Evolutionary conservation across 2,329 filamentous ascomycete species (phyloP).

Genomic region (Fusarium hostae): DNA sequence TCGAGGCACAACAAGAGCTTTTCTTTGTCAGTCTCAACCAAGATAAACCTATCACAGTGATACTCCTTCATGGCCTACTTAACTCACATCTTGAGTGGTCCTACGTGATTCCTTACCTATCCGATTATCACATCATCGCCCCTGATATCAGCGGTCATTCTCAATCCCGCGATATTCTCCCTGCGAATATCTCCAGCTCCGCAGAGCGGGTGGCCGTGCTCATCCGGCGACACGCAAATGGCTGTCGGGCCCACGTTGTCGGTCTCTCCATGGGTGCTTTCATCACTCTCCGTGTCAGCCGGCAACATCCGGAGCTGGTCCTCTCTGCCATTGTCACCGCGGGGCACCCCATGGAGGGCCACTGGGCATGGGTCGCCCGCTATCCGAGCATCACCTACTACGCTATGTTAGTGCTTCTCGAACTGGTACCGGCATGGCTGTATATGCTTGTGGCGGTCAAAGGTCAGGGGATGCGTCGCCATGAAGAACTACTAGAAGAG

Average conservation of each 20-base stretch:
- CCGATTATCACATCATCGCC: slow-evolving; percentile 53
- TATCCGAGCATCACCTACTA: slow-evolving; percentile 46
- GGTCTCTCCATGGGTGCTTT: slow-evolving; percentile 56
- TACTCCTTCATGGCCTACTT: slow-evolving; percentile 49
- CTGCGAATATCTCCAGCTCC: slow-evolving; percentile 46
- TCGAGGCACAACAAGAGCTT: slow-evolving; percentile 29
- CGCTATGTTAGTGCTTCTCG: slow-evolving; percentile 40
- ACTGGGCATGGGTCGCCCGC: slow-evolving; percentile 41
- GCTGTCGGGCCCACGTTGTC: slow-evolving; percentile 52
- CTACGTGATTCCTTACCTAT: slow-evolving; percentile 49
- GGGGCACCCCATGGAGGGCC: slow-evolving; percentile 45
- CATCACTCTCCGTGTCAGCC: slow-evolving; percentile 47
- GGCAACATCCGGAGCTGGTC: slow-evolving; percentile 50
- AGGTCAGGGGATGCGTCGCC: slow-evolving; percentile 39
- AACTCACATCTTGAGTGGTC: slow-evolving; percentile 50
- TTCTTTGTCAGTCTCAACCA: slow-evolving; percentile 47
- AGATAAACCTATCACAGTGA: slow-evolving; percentile 44
- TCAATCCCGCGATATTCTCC: slow-evolving; percentile 47
- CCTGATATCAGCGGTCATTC: slow-evolving; percentile 55
- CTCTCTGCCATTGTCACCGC: slow-evolving; percentile 51
- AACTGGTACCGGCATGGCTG: slow-evolving; percentile 45
- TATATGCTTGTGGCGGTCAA: slow-evolving; percentile 45
- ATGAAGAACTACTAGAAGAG: slow-evolving; percentile 49
- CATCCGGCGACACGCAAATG: slow-evolving; percentile 51
- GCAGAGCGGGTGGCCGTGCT: slow-evolving; percentile 50